Evolutionary conservation across 164 flowering plant genomes (phyloP).

Genomic region (Cinnamomum micranthum): DNA sequence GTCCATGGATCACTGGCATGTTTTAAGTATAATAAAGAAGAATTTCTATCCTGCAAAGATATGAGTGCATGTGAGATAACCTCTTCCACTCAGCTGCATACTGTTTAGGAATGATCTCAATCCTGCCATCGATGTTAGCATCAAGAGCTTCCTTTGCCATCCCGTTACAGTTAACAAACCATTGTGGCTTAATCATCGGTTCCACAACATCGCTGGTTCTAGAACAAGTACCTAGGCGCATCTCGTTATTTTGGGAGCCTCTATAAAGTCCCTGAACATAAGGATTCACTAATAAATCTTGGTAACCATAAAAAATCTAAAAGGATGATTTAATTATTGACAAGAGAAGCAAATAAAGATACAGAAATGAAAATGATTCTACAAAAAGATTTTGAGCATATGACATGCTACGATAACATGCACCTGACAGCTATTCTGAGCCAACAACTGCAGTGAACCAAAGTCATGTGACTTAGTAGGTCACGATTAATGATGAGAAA

Average conservation of each 20-base stretch:
- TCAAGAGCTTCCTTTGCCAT: constrained; percentile 83
- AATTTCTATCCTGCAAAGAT: not conserved
- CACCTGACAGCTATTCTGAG: too few relatives aligned
- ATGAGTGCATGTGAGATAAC: constrained; percentile 22
- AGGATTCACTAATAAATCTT: not conserved
- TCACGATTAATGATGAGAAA: too few relatives aligned
- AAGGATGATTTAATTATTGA: too few relatives aligned
- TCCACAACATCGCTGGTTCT: constrained; percentile 90
- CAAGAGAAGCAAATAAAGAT: too few relatives aligned
- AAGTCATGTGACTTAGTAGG: too few relatives aligned
- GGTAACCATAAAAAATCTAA: not conserved
- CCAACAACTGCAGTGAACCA: too few relatives aligned
- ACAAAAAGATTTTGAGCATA: too few relatives aligned
- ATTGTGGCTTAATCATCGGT: constrained; percentile 94
- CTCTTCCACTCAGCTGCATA: constrained; percentile 94
- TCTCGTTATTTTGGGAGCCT: constrained; percentile 75
- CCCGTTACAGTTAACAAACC: constrained; percentile 76
- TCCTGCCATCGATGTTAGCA: constrained; percentile 63
- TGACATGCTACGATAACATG: too few relatives aligned
- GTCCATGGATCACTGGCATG: not conserved
- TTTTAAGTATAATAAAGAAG: not conserved
- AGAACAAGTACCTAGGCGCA: constrained; percentile 94
- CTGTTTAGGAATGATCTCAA: constrained; percentile 84
- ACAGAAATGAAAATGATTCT: too few relatives aligned
- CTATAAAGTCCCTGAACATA: constrained; percentile 67